These are phyloP conservation scores for Ogataea hybrid DNA, from an alignment of 1,139 yeast genomes.

Conservation along the genomic window DNA sequence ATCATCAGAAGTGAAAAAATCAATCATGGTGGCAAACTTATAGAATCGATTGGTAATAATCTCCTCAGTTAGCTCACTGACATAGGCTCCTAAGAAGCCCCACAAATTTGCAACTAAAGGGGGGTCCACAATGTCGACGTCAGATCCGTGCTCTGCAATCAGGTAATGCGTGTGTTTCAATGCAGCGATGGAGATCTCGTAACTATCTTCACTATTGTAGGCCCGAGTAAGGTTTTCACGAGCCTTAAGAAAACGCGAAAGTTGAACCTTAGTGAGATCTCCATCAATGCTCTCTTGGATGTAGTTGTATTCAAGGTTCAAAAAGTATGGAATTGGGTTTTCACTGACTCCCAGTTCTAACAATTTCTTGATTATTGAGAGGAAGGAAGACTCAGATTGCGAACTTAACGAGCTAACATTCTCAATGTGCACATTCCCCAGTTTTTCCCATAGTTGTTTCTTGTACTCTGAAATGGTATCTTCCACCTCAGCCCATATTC, in stretches of 20 bases:
- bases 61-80: constrained; percentile 26
- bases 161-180: constrained; percentile 23
- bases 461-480: constrained; percentile 63
- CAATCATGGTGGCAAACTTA: constrained; percentile 34
- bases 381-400: constrained; percentile 36
- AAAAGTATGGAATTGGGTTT: constrained; percentile 67
- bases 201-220: constrained; percentile 16
- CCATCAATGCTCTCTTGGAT: constrained; percentile 40
- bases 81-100: constrained; percentile 26
- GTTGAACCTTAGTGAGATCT: constrained; percentile 35
- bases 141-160: constrained; percentile 12
- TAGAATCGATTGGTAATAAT: constrained; percentile 33
- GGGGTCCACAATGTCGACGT: constrained; percentile 22
- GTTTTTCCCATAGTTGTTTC: constrained; percentile 56
- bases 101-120: constrained; percentile 31
- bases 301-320: constrained; percentile 44
- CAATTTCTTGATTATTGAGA: constrained; percentile 55
- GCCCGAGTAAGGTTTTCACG: constrained; percentile 32
- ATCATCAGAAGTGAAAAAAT: constrained; percentile 28
- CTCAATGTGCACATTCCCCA: constrained; percentile 38
- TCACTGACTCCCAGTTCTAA: constrained; percentile 58
- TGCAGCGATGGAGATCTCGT: constrained; percentile 19
- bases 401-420: constrained; percentile 25
- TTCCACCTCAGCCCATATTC: constrained; percentile 69
- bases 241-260: constrained; percentile 32